phyloP scores from a whole-genome alignment of 2,329 filamentous ascomycete species.

The Scolecobasidium constrictum region DNA sequence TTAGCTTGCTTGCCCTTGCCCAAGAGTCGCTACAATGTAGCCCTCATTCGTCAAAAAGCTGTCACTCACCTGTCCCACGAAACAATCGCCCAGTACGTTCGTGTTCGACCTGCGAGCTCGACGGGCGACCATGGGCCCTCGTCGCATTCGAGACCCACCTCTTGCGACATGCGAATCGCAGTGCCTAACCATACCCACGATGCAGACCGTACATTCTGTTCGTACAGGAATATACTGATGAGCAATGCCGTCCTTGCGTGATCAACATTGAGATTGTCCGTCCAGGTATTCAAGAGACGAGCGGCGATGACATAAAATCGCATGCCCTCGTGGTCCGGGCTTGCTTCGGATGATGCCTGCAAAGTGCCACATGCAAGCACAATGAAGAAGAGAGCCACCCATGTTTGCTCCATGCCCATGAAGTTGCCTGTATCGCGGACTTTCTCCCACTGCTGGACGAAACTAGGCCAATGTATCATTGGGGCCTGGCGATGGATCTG shows the following conservation, averaged over 20 bases:
- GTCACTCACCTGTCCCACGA: slow-evolving; percentile 63
- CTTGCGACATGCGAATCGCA: slow-evolving; percentile 70
- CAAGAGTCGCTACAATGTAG: neutral
- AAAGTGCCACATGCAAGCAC: slow-evolving; percentile 75
- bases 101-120: slow-evolving; percentile 74
- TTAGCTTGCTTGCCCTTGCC: slow-evolving; percentile 1
- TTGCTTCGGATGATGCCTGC: slow-evolving; percentile 43
- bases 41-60: neutral
- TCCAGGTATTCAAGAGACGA: slow-evolving; percentile 67
- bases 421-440: slow-evolving; percentile 59
- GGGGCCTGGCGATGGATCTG: slow-evolving; percentile 74
- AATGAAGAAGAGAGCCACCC: slow-evolving; percentile 71
- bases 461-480: slow-evolving; percentile 78
- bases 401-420: slow-evolving; percentile 52
- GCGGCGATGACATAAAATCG: slow-evolving; percentile 63
- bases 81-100: slow-evolving; percentile 93
- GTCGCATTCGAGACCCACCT: slow-evolving; percentile 70
- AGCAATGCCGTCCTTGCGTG: slow-evolving; percentile 64
- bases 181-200: slow-evolving; percentile 79
- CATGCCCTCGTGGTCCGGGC: slow-evolving; percentile 41
- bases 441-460: slow-evolving; percentile 63
- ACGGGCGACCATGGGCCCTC: slow-evolving; percentile 61
- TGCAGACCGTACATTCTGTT: slow-evolving; percentile 75
- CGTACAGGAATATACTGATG: slow-evolving; percentile 67
- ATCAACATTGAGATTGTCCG: slow-evolving; percentile 65